Base-by-base conservation (phyloP, 1,284 basidiomycete genomes). In the Agroathelia rolfsii region DNA sequence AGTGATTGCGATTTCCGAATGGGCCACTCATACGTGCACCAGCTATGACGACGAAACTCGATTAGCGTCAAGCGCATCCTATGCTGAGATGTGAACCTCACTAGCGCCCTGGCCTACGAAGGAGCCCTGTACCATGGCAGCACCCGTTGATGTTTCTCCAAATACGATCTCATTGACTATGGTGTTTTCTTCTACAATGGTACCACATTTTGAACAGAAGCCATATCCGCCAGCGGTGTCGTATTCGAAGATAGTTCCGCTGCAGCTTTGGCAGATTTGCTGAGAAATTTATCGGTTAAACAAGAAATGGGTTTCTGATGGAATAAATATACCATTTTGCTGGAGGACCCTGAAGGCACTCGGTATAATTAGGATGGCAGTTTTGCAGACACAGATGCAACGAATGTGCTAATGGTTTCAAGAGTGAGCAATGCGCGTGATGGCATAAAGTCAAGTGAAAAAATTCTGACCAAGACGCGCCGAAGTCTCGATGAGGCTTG, bases 161-260 rank as follows among this genome's bases (percentile, higher is more conserved):
- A 99, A 99, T 0, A 82, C 81, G 39, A 98, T 76, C 53, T 96
- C 81, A 44, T 83, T 87, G 10, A 97, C 90, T 42, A 98, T 94
- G 6, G 85, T 79, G 49, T 89, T 93, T 59, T 96, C 88, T 55
- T 96, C 92, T 9, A 95, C 70, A 11, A 97, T 89, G 8, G 79
- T 83, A 34, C 87, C 88, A 47, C 90, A 95, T 43, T 69, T 61
- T 3, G 81, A 70, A 50, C 89, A 95, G 49, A 85, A 85, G 6
- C 82, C 79, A 44, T 83, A 84, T 5, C 85, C 86, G 5, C 81
- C 81, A 8, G 83, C 76, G 23, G 75, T 62, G 53, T 85, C 80
- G 51, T 85, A 85, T 51, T 86, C 83, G 42, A 87, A 85, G 10
- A 83, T 75, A 0, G 77, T 79, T 2, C 81, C 82, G 24, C 79